A percentile compares a stretch with the other conserved stretches of the same genome.
phyloP scores from a whole-genome alignment of 768 basidiomycete species.

The Lactifluus piperatus region DNA sequence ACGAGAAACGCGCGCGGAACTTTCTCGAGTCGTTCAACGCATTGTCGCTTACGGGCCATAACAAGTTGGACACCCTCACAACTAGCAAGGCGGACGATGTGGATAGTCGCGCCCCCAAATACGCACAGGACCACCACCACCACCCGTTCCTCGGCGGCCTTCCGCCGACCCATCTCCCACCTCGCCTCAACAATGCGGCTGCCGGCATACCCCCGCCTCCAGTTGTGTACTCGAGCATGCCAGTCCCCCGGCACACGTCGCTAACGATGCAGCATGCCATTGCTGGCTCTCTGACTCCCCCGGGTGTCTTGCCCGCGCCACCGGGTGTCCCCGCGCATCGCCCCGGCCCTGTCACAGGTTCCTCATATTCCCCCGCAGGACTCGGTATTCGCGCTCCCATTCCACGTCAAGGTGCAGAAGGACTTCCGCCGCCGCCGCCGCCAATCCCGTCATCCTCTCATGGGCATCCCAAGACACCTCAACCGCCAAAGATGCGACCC shows the following conservation, averaged over 20 bases:
- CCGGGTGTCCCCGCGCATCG: conserved; percentile 3
- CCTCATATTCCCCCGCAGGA: background rate
- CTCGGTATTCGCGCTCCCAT: background rate
- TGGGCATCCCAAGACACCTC: conserved; percentile 9
- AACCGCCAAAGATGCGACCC: background rate
- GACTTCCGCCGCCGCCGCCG: background rate
- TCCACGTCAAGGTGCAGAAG: background rate
- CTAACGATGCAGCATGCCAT: conserved; percentile 33
- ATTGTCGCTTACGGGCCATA: conserved; percentile 26
- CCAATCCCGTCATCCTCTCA: background rate
- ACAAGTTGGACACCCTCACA: background rate
- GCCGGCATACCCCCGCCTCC: conserved; percentile 24
- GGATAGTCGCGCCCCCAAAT: background rate
- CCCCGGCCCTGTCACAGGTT: background rate
- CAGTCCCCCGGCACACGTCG: conserved; percentile 31
- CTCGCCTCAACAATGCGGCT: conserved; percentile 19
- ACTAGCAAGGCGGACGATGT: background rate
- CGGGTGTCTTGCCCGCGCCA: background rate
- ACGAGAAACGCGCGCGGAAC: conserved; percentile 19
- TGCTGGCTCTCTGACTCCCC: background rate
- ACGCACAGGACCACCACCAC: background rate
- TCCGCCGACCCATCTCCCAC: background rate
- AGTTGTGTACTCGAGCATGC: conserved; percentile 27
- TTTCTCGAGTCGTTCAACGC: conserved; percentile 30
- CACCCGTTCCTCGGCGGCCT: background rate